Conservation (phyloP, 495 filamentous ascomycete genomes). For the Penicillium tannophilum region DNA sequence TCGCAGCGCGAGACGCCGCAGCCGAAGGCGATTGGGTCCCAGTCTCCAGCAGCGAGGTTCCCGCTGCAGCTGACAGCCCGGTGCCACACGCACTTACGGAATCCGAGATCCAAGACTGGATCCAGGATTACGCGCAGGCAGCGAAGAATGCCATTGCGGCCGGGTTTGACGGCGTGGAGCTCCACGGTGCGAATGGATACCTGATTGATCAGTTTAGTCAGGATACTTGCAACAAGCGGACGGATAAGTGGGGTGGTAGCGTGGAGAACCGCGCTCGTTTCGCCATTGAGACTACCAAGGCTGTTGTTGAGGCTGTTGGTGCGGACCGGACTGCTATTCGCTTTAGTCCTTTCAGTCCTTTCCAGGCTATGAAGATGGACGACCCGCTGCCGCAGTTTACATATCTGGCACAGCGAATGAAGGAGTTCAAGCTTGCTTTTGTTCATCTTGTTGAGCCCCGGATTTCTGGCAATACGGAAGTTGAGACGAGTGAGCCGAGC, state of each 20-base stretch:
- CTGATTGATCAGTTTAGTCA: constrained; percentile 75
- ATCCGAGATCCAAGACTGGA: constrained; percentile 58
- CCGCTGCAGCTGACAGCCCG: constrained; percentile 36
- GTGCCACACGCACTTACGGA: constrained; percentile 52
- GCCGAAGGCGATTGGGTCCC: constrained; percentile 39
- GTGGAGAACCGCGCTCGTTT: constrained; percentile 71
- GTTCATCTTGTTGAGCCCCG: constrained; percentile 64
- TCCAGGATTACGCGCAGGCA: constrained; percentile 60
- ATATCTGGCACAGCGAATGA: constrained; percentile 55
- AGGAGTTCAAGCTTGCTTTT: constrained; percentile 62
- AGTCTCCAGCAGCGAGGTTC: constrained; percentile 51
- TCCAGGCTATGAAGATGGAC: constrained; percentile 69
- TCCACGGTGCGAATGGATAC: constrained; percentile 76
- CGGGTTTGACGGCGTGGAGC: constrained; percentile 77
- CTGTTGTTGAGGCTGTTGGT: constrained; percentile 65
- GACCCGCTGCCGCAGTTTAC: constrained; percentile 65
- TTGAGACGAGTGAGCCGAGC: constrained; percentile 49
- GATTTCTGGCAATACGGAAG: constrained; percentile 47
- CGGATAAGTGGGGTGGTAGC: constrained; percentile 70
- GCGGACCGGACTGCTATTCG: constrained; percentile 63
- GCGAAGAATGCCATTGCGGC: constrained; percentile 65
- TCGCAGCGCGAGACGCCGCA: constrained; percentile 43
- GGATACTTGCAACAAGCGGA: constrained; percentile 61
- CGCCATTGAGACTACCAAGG: constrained; percentile 62
- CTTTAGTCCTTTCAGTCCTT: constrained; percentile 63